Base-by-base conservation (phyloP, 371 early-diverging fungal species). In the Rhizopus sp. region DNA sequence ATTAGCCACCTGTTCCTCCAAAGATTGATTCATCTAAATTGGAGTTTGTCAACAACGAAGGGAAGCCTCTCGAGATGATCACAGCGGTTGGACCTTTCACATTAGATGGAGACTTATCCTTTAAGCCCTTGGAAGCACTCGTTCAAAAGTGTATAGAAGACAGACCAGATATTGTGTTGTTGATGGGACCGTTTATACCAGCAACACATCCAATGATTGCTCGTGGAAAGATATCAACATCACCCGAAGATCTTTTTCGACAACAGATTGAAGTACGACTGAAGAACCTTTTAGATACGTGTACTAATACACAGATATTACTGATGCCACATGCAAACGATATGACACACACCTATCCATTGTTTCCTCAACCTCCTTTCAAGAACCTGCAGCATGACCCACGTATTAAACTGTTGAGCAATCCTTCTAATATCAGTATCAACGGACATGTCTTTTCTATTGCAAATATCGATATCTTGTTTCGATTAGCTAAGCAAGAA, bases 151-250 rank as follows among this genome's bases (percentile, higher is more conserved):
- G 89, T 38, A 48, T 69, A 31, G 53, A 63, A 8, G 84, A 90
- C 4, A 63, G 72, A 42, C 96, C 97, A 1, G 89, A 95, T 66
- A 79, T 89, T 7, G 69, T 96, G 7, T 54, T 97, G 12, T 69
- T 97, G 73, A 75, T 90, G 57, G 96, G 96, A 0, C 96, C 96
- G 3, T 96, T 96, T 73, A 71, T 96, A 6, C 84, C 90, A 29
- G 73, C 80, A 13, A 55, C 76, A 2, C 93, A 93, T 59, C 90
- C 89, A 7, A 34, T 75, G 50, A 72, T 93, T 15, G 38, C 57
- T 5, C 65, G 73, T 29, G 92, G 88, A 6, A 70, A 79, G 31
- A 51, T 82, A 0, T 82, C 86, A 33, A 62, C 70, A 44, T 59
- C 72, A 4, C 86, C 87, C 0, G 91, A 90, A 42, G 81, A 84